Evolutionary conservation across 495 filamentous ascomycete genomes (phyloP).

Genomic region (Hypoxylon fragiforme): DNA sequence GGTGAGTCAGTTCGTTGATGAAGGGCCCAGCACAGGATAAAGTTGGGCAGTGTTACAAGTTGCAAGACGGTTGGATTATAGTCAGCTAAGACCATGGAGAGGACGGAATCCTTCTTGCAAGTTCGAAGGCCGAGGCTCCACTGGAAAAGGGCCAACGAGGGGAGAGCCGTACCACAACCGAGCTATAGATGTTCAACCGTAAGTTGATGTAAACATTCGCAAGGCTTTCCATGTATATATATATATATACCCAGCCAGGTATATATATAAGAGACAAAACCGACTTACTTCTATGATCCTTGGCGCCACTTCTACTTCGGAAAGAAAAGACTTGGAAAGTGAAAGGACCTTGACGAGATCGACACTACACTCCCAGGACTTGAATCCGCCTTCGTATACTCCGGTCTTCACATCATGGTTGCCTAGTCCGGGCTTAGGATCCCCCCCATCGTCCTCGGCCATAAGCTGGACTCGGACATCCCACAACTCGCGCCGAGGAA

Average conservation of each 20-base stretch:
- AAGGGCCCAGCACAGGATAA: slow-evolving; percentile 79
- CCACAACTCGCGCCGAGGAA: slow-evolving; percentile 88
- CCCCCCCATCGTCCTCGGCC: slow-evolving; percentile 62
- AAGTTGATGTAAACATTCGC: slow-evolving; percentile 17
- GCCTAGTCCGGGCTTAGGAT: slow-evolving; percentile 60
- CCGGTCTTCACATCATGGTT: slow-evolving; percentile 84
- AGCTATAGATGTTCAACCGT: slow-evolving; percentile 62
- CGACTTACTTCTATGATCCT: slow-evolving; percentile 75
- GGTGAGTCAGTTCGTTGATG: slow-evolving; percentile 38
- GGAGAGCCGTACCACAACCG: slow-evolving; percentile 88
- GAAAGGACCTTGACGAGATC: slow-evolving; percentile 78
- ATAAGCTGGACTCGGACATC: slow-evolving; percentile 93
- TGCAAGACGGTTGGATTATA: slow-evolving; percentile 87
- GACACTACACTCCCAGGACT: slow-evolving; percentile 95
- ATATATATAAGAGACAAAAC: not conserved
- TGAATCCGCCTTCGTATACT: slow-evolving; percentile 98
- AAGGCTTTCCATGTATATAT: too few species aligned
- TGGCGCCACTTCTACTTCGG: slow-evolving; percentile 42
- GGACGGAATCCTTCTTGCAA: slow-evolving; percentile 33
- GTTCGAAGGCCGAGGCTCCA: slow-evolving; percentile 54
- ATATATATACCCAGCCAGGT: too few species aligned
- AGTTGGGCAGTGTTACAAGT: slow-evolving; percentile 86
- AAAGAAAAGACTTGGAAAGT: slow-evolving; percentile 58
- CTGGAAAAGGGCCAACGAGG: slow-evolving; percentile 76
- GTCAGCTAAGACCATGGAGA: slow-evolving; percentile 78